Evolutionary conservation across 1,139 yeast genomes (phyloP), one percentile per base, ranked within the genome.

Genomic region (Hemisphaericaspora xylofermentans): DNA sequence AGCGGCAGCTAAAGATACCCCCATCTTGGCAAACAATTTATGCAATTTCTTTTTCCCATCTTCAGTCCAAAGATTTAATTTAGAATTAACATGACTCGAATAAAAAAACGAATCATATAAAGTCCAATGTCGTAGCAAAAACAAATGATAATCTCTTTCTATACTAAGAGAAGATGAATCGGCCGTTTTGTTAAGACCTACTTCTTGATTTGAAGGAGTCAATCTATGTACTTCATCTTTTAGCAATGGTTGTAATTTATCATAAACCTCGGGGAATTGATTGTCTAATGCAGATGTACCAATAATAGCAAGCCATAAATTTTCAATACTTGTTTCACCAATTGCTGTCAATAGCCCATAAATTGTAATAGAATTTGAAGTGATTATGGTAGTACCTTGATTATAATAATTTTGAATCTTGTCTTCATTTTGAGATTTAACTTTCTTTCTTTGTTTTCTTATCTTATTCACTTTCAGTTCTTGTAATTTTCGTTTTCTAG

Each of bases 1-100:
- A 1, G 98, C 95, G 18, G 86, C 84, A 3, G 82, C 86, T 38
- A 94, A 67, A 0, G 97, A 84, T 5, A 94, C 85, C 6, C 98
- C 98, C 97, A 94, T 93, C 52, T 86, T 81, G 2, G 98, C 98
- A 66, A 94, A 86, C 76, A 94, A 74, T 54, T 89, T 89, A 58
- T 91, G 95, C 38, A 94, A 68, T 51, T 83, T 78, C 58, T 88
- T 88, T 52, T 84, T 79, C 3, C 98, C 98, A 43, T 87, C 94
- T 55, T 88, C 96, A 17, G 94, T 85, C 93, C 96, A 94, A 34
- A 93, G 66, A 45, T 83, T 82, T 45, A 93, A 69, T 58, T 89
- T 88, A 17, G 98, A 85, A 53, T 91, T 88, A 33, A 93, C 89
- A 57, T 84, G 93, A 47, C 89, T 84, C 19, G 96, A 88, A 60